These are phyloP conservation scores for Amphirosellinia nigrospora DNA, from an alignment of 495 filamentous ascomycete species.

Conservation along the genomic window DNA sequence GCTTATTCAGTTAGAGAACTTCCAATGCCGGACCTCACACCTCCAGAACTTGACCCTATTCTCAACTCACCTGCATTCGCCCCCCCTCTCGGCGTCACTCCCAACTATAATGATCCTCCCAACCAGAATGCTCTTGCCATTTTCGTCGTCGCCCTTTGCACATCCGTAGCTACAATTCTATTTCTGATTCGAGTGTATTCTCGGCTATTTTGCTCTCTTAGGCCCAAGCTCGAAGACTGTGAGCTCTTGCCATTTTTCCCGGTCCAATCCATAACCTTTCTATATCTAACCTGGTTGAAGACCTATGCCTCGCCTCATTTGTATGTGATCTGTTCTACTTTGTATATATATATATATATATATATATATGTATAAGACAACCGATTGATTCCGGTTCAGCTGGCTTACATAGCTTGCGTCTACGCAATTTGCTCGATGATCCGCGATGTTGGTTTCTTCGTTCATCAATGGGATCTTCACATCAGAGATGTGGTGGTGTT, in stretches of 20 bases:
- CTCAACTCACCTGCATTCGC: conserved; percentile 36
- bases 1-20: background rate
- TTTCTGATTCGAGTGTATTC: conserved; percentile 32
- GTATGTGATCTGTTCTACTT: background rate
- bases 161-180: conserved; percentile 24
- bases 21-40: conserved; percentile 14
- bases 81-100: conserved; percentile 33
- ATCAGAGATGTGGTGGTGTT: conserved; percentile 26
- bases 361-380: too few species aligned
- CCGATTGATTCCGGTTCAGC: background rate
- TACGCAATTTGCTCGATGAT: conserved; percentile 31
- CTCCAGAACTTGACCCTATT: conserved; percentile 22
- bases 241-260: background rate
- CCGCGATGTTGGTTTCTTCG: conserved; percentile 34
- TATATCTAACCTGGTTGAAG: conserved; percentile 15
- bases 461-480: conserved; percentile 42
- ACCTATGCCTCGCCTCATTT: conserved; percentile 30
- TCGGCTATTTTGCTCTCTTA: conserved; percentile 30
- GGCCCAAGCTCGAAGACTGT: conserved; percentile 31
- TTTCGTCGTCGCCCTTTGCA: conserved; percentile 29
- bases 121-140: conserved; percentile 36
- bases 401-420: conserved; percentile 28
- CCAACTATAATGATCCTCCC: conserved; percentile 37
- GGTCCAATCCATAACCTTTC: background rate
- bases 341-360: too few species aligned